Evolutionary conservation across 257 asterid genomes (phyloP), one percentile per base, ranked within the genome.

Genomic region (Buddleja alternifolia): DNA sequence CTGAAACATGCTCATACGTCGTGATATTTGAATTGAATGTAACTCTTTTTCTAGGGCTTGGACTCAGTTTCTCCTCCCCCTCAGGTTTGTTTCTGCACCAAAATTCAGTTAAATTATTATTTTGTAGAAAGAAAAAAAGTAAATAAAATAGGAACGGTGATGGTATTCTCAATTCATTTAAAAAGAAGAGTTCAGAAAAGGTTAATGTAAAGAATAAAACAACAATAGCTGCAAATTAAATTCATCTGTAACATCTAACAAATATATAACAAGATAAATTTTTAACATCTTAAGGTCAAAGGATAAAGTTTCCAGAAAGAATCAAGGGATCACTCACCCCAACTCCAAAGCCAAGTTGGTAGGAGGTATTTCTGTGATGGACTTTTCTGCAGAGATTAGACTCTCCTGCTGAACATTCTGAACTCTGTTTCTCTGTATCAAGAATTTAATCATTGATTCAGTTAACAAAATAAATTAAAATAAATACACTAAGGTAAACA

Each of bases 11-110:
- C 73, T 89, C 89, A 15, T 89, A 86, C 0, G 93, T 83, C 0
- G 83, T 89, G 57, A 94, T 67, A 15, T 89, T 87, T n/a, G 96
- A 76, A 80, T 91, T 77, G 67, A 94, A 94, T 19, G 96, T 91
- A 42, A 94, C 99, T 73, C 82, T 81, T 72, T 89, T 91, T 69
- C 75, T 86, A 36, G 84, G 77, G 76, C 91, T 80, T 9, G 81
- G 73, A 65, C 79, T 82, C 69, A 50, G 71, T 63, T 76, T 83
- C 64, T 87, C 90, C 75, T 82, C 90, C 23, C 61, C 88, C 82
- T 84, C 90, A 15, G 83, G 63, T 65, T 74, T 70, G 23, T 75
- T 77, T 72, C 99, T 89, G 72, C 79, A 48, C 46, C 29, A 68
- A 74, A 72, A 58, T 60, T 21, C 41, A 74, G 58, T 8, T 42